phyloP scores from a whole-genome alignment of 257 asterid genomes.

The Ligustrum vulgare region DNA sequence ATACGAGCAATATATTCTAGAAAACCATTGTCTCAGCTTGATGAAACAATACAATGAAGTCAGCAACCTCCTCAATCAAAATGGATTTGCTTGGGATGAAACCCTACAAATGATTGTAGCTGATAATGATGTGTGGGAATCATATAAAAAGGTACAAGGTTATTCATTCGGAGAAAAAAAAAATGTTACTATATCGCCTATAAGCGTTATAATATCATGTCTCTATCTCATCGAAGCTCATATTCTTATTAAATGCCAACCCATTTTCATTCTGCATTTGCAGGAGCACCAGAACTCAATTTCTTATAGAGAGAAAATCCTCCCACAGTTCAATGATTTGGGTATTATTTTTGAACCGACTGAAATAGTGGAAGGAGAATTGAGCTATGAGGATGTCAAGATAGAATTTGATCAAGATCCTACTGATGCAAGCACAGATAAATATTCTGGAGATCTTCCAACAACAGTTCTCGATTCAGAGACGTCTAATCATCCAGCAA shows the following conservation, averaged over 20 bases:
- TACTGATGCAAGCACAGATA: conserved; percentile 23
- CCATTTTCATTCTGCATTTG: conserved; percentile 3
- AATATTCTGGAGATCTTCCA: conserved; percentile 30
- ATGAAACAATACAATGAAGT: conserved; percentile 40
- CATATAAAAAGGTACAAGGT: conserved; percentile 26
- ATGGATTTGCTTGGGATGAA: conserved; percentile 41
- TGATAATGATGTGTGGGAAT: conserved; percentile 30
- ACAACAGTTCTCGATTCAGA: conserved; percentile 19
- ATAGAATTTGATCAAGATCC: conserved; percentile 25
- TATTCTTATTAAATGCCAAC: neutral
- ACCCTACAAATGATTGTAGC: conserved; percentile 28
- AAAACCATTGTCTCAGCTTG: conserved; percentile 27
- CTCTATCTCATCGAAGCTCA: neutral
- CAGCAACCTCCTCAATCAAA: conserved; percentile 37
- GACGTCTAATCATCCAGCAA: conserved; percentile 17
- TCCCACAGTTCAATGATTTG: conserved; percentile 23
- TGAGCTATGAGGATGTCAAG: conserved; percentile 14
- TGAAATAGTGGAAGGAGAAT: conserved; percentile 21
- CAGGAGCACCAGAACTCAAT: conserved; percentile 37
- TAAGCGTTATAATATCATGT: neutral
- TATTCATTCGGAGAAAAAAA: neutral
- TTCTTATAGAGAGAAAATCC: conserved; percentile 26
- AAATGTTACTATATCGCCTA: neutral
- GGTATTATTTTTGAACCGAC: conserved; percentile 30
- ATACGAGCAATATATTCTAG: conserved; percentile 33